phyloP scores from a whole-genome alignment of 768 basidiomycete species.

The Dacryopinax primogenitus region DNA sequence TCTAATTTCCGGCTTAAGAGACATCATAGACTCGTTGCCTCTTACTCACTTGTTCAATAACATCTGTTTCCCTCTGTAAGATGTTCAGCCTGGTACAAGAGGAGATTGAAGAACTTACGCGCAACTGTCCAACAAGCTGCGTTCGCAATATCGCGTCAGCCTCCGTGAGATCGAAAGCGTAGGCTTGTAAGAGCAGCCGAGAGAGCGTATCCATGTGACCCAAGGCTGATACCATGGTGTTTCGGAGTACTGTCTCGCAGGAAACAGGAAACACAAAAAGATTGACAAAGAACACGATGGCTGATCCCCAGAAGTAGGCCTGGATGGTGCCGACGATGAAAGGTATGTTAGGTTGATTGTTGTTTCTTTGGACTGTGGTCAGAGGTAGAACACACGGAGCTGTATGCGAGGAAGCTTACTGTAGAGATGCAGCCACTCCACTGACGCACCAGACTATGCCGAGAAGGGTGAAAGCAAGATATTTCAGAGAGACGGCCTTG shows the following conservation, averaged over 20 bases:
- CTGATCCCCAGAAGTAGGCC: neutral
- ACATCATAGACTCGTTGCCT: neutral
- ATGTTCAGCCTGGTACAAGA: neutral
- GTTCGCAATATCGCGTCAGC: neutral
- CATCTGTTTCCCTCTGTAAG: neutral
- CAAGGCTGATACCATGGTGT: neutral
- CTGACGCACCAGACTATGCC: neutral
- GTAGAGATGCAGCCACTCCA: neutral
- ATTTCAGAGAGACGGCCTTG: neutral
- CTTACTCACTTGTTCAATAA: neutral
- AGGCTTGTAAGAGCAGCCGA: neutral
- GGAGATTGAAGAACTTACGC: neutral
- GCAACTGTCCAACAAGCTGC: neutral
- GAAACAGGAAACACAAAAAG: neutral
- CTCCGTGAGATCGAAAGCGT: neutral
- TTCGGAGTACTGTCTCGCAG: neutral
- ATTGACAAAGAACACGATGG: neutral
- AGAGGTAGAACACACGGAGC: neutral
- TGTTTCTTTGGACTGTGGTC: neutral
- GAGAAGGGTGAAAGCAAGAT: slow-evolving; percentile 2
- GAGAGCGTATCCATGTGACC: neutral
- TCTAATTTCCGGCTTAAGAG: neutral
- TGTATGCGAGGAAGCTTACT: neutral
- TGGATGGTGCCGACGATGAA: neutral
- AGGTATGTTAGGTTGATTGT: neutral